These are phyloP conservation scores for Halophytophthora polymorphica DNA, from an alignment of 352 stramenopile species.

Conservation along the genomic window DNA sequence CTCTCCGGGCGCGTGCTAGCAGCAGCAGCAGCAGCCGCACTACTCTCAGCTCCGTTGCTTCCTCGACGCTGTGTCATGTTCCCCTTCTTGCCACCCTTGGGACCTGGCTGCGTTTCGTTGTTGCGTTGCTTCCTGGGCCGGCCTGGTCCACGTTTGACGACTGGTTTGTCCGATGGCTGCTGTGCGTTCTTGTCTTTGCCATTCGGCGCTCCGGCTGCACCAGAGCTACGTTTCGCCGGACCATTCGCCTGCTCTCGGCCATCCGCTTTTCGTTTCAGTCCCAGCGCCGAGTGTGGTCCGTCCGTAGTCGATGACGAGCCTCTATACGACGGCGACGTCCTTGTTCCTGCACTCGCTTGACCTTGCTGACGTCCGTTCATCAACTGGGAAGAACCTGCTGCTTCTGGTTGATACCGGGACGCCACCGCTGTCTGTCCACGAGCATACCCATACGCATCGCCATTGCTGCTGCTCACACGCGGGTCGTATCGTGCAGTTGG, in stretches of 20 bases:
- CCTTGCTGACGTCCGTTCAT: background rate
- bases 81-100: no score
- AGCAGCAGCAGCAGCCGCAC: conserved; percentile 2
- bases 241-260: conserved; percentile 7
- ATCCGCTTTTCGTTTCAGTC: conserved; percentile 17
- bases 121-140: no score
- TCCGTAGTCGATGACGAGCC: conserved; percentile 14
- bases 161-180: no score
- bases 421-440: conserved; percentile 3
- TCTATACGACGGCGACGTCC: conserved; percentile 3
- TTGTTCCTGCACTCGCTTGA: conserved; percentile 5
- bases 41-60: conserved; percentile 10
- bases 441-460: conserved; percentile 6
- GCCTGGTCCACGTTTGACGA: no score
- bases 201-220: background rate
- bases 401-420: conserved; percentile 4
- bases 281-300: background rate
- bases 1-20: conserved; percentile 4
- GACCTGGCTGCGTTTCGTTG: no score
- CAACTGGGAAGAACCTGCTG: conserved; percentile 2
- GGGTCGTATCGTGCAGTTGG: conserved; percentile 3
- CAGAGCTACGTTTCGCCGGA: conserved; percentile 4
- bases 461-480: conserved; percentile 11
- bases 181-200: background rate
- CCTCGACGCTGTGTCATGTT: no score